Conservation (phyloP, 768 basidiomycete genomes). For the Russula vinacea region DNA sequence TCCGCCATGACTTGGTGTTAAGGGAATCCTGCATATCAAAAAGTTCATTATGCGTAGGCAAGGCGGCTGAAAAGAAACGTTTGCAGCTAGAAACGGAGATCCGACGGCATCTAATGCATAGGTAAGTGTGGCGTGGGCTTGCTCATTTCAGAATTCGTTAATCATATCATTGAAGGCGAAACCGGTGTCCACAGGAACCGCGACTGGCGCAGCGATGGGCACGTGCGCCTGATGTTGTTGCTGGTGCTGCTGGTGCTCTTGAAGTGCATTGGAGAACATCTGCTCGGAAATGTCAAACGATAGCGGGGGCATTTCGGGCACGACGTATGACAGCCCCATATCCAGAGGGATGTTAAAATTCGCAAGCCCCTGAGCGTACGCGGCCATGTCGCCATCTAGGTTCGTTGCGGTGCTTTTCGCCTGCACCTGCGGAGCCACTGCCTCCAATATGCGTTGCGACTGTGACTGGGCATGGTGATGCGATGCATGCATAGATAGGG, state of each 20-base stretch:
- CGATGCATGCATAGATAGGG: constrained; percentile 25
- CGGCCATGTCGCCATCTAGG: constrained; percentile 22
- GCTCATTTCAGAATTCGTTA: constrained; percentile 28
- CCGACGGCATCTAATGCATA: constrained; percentile 19
- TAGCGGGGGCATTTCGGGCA: constrained; percentile 23
- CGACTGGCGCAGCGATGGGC: constrained; percentile 17
- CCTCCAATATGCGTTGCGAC: constrained; percentile 24
- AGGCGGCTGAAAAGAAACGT: not conserved
- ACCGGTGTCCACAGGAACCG: constrained; percentile 13
- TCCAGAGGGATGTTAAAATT: constrained; percentile 26
- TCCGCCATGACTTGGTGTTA: constrained; percentile 12
- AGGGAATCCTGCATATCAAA: constrained; percentile 15
- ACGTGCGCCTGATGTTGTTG: constrained; percentile 11
- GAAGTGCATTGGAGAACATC: constrained; percentile 17
- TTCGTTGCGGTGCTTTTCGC: not conserved
- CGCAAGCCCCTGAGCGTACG: constrained; percentile 26
- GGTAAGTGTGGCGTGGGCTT: constrained; percentile 1
- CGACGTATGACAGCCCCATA: constrained; percentile 26
- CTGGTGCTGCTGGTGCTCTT: constrained; percentile 8
- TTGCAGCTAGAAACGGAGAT: not conserved
- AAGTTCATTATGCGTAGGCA: constrained; percentile 10
- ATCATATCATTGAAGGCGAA: constrained; percentile 30
- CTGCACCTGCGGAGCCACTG: not conserved
- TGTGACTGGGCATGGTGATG: constrained; percentile 3
- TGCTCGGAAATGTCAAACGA: constrained; percentile 22